Percentiles rank a stretch among this genome's conserved stretches.
Evolutionary conservation across 2,329 filamentous ascomycete species (phyloP).

Genomic region (Botryotinia narcissicola): DNA sequence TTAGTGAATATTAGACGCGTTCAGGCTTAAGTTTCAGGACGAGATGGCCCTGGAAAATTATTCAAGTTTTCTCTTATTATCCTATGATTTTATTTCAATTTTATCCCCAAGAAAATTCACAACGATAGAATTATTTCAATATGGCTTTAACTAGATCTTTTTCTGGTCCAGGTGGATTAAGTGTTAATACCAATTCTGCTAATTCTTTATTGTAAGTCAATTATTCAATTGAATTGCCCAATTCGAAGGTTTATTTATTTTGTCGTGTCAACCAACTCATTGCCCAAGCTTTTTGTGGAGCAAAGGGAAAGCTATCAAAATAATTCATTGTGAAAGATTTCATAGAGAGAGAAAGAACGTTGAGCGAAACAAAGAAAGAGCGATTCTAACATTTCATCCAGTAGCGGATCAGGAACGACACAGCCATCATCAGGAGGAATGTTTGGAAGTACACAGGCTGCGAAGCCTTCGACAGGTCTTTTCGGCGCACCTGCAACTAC

Average conservation of each 20-base stretch:
- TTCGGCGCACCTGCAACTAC: slow-evolving; percentile 36
- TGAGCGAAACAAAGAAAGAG: slow-evolving; percentile 8
- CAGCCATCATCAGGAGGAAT: slow-evolving; percentile 36
- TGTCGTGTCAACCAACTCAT: slow-evolving; percentile 9
- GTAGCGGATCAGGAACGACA: slow-evolving; percentile 35
- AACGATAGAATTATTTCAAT: background rate
- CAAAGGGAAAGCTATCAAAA: slow-evolving; percentile 21
- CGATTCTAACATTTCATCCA: slow-evolving; percentile 27
- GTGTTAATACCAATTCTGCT: slow-evolving; percentile 61
- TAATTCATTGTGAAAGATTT: slow-evolving; percentile 20
- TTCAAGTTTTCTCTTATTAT: background rate
- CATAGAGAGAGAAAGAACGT: background rate
- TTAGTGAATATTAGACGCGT: slow-evolving; percentile 16
- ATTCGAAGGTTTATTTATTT: slow-evolving; percentile 8
- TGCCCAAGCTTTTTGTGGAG: slow-evolving; percentile 21
- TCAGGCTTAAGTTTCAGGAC: background rate
- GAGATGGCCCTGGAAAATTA: background rate
- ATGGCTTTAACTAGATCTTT: slow-evolving; percentile 51
- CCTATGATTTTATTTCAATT: background rate
- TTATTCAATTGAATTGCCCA: background rate
- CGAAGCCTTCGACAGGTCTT: slow-evolving; percentile 34
- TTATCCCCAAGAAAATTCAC: background rate
- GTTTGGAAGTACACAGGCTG: slow-evolving; percentile 35
- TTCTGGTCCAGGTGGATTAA: slow-evolving; percentile 59
- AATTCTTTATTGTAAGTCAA: slow-evolving; percentile 54